Evolutionary conservation across 2,329 filamentous ascomycete species (phyloP).

Genomic region (Paecilomyces dactylethromorphus): DNA sequence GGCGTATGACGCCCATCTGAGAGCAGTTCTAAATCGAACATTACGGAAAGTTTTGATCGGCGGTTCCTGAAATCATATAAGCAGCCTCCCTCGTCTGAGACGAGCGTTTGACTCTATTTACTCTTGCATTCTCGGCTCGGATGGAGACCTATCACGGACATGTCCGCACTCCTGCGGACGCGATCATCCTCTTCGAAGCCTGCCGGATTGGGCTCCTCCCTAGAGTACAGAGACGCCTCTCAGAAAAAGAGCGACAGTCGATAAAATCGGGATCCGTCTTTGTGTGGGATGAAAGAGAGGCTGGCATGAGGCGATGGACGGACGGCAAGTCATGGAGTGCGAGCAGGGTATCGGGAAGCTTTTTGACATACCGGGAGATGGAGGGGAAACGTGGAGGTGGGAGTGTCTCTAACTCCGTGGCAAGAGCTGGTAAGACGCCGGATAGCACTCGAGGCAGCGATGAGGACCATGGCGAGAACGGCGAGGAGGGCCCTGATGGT

Average conservation of each 20-base stretch:
- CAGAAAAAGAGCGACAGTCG: slow-evolving; percentile 93
- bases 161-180: slow-evolving; percentile 91
- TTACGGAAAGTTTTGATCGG: not conserved
- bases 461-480: slow-evolving; percentile 65
- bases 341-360: slow-evolving; percentile 93
- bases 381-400: slow-evolving; percentile 88
- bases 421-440: slow-evolving; percentile 65
- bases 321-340: slow-evolving; percentile 99
- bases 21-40: not conserved
- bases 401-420: slow-evolving; percentile 41
- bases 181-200: slow-evolving; percentile 97
- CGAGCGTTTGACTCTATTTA: not conserved
- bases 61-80: not conserved
- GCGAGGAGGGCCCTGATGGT: slow-evolving; percentile 71
- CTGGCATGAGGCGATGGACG: slow-evolving; percentile 97
- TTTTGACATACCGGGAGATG: slow-evolving; percentile 97
- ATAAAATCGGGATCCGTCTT: slow-evolving; percentile 97
- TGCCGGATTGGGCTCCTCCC: slow-evolving; percentile 84
- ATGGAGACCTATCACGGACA: slow-evolving; percentile 98
- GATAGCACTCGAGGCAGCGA: slow-evolving; percentile 76
- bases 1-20: not conserved
- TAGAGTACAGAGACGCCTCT: slow-evolving; percentile 83
- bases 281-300: slow-evolving; percentile 99
- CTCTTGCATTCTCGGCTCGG: slow-evolving; percentile 10
- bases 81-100: not conserved